Conservation (phyloP, 164 flowering plant genomes). For the Aristolochia fimbriata region DNA sequence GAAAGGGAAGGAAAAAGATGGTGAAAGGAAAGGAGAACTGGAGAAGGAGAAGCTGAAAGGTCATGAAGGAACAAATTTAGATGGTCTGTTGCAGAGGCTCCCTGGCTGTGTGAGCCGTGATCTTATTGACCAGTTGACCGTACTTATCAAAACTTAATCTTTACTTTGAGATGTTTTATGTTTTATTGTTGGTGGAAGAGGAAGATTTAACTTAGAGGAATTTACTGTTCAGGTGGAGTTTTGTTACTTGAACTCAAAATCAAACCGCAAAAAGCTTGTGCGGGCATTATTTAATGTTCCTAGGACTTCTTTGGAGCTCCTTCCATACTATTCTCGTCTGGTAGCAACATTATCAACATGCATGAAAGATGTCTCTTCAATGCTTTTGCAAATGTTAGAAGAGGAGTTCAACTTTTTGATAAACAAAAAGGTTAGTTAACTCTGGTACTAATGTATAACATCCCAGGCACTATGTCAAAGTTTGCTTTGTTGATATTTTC, state of each 20-base stretch:
- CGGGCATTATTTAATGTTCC: conserved; percentile 93
- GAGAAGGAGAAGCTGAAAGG: conserved; percentile 85
- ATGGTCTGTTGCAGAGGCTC: conserved; percentile 81
- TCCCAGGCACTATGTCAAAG: neutral
- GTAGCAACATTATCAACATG: conserved; percentile 94
- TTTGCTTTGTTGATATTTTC: neutral
- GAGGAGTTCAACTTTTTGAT: conserved; percentile 85
- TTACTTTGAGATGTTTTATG: neutral
- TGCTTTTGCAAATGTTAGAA: conserved; percentile 79
- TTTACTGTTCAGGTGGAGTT: conserved; percentile 70
- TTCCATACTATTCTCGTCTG: conserved; percentile 94
- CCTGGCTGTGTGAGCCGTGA: conserved; percentile 97
- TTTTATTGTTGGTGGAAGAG: neutral
- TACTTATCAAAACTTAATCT: conserved; percentile 22
- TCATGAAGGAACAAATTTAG: conserved; percentile 80
- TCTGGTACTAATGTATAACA: neutral
- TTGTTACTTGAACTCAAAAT: conserved; percentile 90
- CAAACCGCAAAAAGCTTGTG: conserved; percentile 79
- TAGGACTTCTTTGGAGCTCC: conserved; percentile 83
- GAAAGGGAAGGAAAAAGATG: conserved; percentile 74
- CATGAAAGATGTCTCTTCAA: conserved; percentile 84
- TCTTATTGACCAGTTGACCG: conserved; percentile 91
- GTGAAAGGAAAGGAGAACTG: conserved; percentile 57
- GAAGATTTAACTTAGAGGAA: neutral
- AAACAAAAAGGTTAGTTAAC: conserved; percentile 66